Conservation (phyloP, 306 rosid genomes). For the Medicago lupulina region DNA sequence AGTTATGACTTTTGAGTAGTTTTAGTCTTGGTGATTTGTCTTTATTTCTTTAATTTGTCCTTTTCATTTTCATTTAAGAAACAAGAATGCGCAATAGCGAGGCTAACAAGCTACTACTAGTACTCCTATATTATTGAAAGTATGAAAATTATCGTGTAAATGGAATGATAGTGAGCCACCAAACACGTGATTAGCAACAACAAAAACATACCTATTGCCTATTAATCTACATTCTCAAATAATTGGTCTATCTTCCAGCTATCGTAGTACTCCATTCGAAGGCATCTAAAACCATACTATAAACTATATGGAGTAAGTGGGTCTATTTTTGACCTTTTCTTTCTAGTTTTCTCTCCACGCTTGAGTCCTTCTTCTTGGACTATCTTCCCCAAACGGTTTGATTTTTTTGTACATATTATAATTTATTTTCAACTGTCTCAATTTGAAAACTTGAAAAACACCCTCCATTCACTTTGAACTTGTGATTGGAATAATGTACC, state of each 20-base stretch:
- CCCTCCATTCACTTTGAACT: slow-evolving; percentile 41
- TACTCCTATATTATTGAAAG: neutral
- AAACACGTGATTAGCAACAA: slow-evolving; percentile 45
- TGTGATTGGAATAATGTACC: slow-evolving; percentile 50
- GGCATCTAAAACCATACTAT: slow-evolving; percentile 10
- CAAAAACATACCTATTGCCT: slow-evolving; percentile 38
- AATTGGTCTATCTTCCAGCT: slow-evolving; percentile 32
- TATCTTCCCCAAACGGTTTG: neutral
- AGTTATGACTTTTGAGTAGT: no score
- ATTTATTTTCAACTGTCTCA: slow-evolving; percentile 40
- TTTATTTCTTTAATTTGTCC: neutral
- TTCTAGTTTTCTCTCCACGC: neutral
- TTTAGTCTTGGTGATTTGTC: no score
- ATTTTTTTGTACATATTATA: slow-evolving; percentile 28
- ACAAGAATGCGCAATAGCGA: slow-evolving; percentile 1
- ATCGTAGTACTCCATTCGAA: slow-evolving; percentile 14
- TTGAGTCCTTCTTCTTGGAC: slow-evolving; percentile 21
- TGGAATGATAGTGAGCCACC: slow-evolving; percentile 49
- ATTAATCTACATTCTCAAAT: slow-evolving; percentile 40
- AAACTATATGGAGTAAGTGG: slow-evolving; percentile 24
- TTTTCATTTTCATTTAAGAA: neutral
- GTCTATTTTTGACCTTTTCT: slow-evolving; percentile 40
- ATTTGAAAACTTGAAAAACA: slow-evolving; percentile 45
- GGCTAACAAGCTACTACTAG: slow-evolving; percentile 10
- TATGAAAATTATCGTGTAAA: slow-evolving; percentile 37